Evolutionary conservation across 1,284 basidiomycete genomes (phyloP), one percentile per base, ranked within the genome.

Genomic region (Apiotrichum brassicae): DNA sequence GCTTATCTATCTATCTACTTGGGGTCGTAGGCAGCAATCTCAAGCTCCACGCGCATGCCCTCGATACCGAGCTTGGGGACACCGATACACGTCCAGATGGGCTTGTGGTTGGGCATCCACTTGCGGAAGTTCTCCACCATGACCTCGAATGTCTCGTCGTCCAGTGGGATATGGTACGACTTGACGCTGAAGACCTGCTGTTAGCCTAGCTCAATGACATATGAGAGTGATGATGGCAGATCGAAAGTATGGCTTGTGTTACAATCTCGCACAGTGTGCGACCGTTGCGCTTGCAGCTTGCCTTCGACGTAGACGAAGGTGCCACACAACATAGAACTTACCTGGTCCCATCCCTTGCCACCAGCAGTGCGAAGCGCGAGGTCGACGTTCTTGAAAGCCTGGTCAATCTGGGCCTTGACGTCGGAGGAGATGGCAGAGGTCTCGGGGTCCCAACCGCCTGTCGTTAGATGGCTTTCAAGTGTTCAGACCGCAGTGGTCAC

Each of bases 11-110:
- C n/a, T n/a, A n/a, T n/a, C n/a, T 30, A 30, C 14, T 30, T 30
- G 11, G 28, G 28, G 14, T 30, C 51, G 19, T 60, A 49, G 2
- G 64, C 64, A 12, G 35, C 47, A 4, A 64, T 63, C 43, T 66
- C 60, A 23, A 65, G 58, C 54, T 66, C 66, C 9, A 62, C 60
- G 22, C 43, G 42, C 64, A 65, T 64, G n/a, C 55, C 58, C 4
- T 51, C 49, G 22, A 33, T 43, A 1, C 46, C 63, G 6, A 65
- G 51, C 18, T 36, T 20, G 8, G 50, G 19, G 3, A 66, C 61
- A 3, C 61, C 63, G 2, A 64, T 23, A 30, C 48, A 53, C 0
- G 63, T 65, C 63, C 63, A 68, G 12, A 64, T 30, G 3, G 66
- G 63, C 26, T 54, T 35, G 46, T 65, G 61, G 26, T 62, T 43